Conservation (phyloP, 2,329 filamentous ascomycete species). For the Coniella vitis region DNA sequence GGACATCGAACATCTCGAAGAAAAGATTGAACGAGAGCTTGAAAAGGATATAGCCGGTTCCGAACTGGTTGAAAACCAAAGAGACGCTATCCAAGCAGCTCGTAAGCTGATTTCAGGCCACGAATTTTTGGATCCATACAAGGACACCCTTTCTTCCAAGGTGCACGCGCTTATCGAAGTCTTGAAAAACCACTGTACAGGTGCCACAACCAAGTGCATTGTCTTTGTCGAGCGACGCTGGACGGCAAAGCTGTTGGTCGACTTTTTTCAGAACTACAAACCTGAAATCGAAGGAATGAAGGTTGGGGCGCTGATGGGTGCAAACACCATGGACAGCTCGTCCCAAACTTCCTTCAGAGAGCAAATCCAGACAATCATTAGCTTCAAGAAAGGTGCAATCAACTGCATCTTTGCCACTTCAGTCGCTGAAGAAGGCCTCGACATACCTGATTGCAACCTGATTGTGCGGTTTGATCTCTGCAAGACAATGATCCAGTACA, state of each 20-base stretch:
- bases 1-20: slow-evolving; percentile 54
- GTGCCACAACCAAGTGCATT: slow-evolving; percentile 59
- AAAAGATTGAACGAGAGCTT: slow-evolving; percentile 35
- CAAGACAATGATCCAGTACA: slow-evolving; percentile 84
- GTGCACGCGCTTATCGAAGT: slow-evolving; percentile 55
- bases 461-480: slow-evolving; percentile 79
- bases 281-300: slow-evolving; percentile 53
- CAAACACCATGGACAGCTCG: slow-evolving; percentile 40
- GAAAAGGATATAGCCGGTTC: slow-evolving; percentile 12
- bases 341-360: slow-evolving; percentile 61
- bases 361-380: slow-evolving; percentile 67
- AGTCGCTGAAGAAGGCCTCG: slow-evolving; percentile 61
- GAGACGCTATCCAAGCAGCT: slow-evolving; percentile 52
- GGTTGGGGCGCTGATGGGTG: slow-evolving; percentile 54
- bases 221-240: slow-evolving; percentile 78
- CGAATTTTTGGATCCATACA: slow-evolving; percentile 31
- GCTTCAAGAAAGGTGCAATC: slow-evolving; percentile 50
- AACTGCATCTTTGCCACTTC: slow-evolving; percentile 64
- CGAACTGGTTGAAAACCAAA: slow-evolving; percentile 44
- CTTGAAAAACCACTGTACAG: slow-evolving; percentile 56
- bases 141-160: slow-evolving; percentile 61
- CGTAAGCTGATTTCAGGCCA: slow-evolving; percentile 48
- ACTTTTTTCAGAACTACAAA: slow-evolving; percentile 51
- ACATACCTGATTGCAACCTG: slow-evolving; percentile 61
- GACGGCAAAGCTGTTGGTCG: slow-evolving; percentile 66